Evolutionary conservation across 768 basidiomycete genomes (phyloP).

Genomic region (Pleurotus salmoneostramineus): DNA sequence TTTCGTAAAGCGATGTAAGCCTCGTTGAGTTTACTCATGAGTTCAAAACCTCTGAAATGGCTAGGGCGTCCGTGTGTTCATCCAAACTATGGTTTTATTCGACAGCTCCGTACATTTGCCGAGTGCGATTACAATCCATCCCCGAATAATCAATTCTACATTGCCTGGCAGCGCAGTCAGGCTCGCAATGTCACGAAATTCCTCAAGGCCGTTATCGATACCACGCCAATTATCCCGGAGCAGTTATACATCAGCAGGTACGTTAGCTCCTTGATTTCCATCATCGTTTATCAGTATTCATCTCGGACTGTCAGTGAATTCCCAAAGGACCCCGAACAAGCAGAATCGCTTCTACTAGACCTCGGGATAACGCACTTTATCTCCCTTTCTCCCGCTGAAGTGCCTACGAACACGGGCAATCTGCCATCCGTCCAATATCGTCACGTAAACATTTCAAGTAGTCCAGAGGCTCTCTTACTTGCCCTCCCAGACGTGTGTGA

Average conservation of each 20-base stretch:
- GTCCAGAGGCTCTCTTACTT: conserved; percentile 37
- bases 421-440: conserved; percentile 30
- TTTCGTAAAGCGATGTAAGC: conserved; percentile 46
- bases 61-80: conserved; percentile 35
- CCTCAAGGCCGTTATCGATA: conserved; percentile 47
- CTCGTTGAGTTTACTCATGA: conserved; percentile 1
- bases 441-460: conserved; percentile 38
- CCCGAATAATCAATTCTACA: conserved; percentile 39
- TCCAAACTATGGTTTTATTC: conserved; percentile 54
- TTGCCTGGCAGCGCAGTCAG: conserved; percentile 55
- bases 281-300: neutral
- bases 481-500: conserved; percentile 41
- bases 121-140: conserved; percentile 46
- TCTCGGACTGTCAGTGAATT: conserved; percentile 39
- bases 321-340: conserved; percentile 47
- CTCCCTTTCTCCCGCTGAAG: conserved; percentile 49
- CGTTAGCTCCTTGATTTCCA: conserved; percentile 1
- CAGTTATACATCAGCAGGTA: conserved; percentile 52
- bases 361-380: conserved; percentile 51
- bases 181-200: conserved; percentile 50
- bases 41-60: conserved; percentile 9
- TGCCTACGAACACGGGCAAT: conserved; percentile 22
- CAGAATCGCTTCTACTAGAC: conserved; percentile 45
- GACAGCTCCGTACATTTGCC: conserved; percentile 51
- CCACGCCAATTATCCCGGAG: conserved; percentile 45